Conservation (phyloP, 2,329 filamentous ascomycete species). For the Clathrospora elynae region DNA sequence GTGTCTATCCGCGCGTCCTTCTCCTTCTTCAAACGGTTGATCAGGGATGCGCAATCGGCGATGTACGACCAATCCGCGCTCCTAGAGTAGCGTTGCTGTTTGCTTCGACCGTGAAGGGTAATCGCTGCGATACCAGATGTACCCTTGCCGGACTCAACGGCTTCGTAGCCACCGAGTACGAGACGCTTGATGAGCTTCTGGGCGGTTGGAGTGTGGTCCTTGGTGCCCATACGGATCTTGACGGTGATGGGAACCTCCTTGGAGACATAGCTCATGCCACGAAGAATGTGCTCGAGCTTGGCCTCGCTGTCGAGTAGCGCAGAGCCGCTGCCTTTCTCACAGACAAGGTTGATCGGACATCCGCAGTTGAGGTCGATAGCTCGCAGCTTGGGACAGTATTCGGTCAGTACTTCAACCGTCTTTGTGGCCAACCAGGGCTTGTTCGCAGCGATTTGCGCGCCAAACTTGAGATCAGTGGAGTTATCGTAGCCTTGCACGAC, state of each 20-base stretch:
- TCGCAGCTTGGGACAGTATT: constrained; percentile 79
- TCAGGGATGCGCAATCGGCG: constrained; percentile 81
- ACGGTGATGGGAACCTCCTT: constrained; percentile 89
- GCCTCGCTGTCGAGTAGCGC: constrained; percentile 85
- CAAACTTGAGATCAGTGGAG: constrained; percentile 81
- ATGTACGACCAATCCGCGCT: constrained; percentile 97
- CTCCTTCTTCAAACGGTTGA: constrained; percentile 77
- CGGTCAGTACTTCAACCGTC: constrained; percentile 78
- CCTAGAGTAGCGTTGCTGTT: constrained; percentile 92
- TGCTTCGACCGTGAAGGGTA: constrained; percentile 88
- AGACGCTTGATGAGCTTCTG: constrained; percentile 81
- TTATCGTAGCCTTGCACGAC: constrained; percentile 81
- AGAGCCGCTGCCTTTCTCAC: constrained; percentile 83
- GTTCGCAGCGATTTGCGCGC: constrained; percentile 89
- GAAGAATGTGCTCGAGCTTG: constrained; percentile 91
- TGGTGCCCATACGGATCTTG: constrained; percentile 92
- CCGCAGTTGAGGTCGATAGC: constrained; percentile 96
- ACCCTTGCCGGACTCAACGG: constrained; percentile 67
- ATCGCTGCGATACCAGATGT: constrained; percentile 81
- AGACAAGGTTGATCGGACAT: constrained; percentile 95
- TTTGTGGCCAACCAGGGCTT: constrained; percentile 91
- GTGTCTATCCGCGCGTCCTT: constrained; percentile 74
- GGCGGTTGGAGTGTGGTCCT: constrained; percentile 77
- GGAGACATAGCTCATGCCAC: constrained; percentile 94
- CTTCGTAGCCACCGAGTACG: constrained; percentile 76